Evolutionary conservation across 495 filamentous ascomycete genomes (phyloP), one percentile per base, ranked within the genome.

Genomic region (Clavariopsis aquatica): DNA sequence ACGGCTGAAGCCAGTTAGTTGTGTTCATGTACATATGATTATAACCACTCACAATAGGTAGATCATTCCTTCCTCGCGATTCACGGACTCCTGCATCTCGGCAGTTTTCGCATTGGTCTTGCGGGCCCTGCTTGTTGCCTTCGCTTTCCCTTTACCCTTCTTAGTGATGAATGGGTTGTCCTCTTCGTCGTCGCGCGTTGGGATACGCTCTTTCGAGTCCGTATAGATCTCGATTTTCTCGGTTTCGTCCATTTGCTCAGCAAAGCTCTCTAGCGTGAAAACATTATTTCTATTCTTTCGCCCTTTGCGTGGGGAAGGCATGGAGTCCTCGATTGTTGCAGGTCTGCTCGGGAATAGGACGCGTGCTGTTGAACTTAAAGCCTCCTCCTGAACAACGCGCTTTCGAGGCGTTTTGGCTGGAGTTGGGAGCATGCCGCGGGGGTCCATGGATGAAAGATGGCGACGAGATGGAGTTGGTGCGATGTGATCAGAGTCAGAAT

Each of bases 391-490:
- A 3, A 83, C 77, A 7, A 84, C 84, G 64, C 87, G 85, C 77
- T 89, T 89, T 56, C 84, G 83, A 0, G 94, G 94, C 1, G 93
- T 96, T 76, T 96, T 98, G 52, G 85, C 85, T 12, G 94, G 94
- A 12, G 94, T 98, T 3, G 92, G 93, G 52, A 97, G 82, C 79
- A 90, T 89, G 17, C 63, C 67, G 26, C 46, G 46, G 12, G 70
- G 51, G n/a, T 69, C 68, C 59, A 71, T 43, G 43, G 66, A 34
- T 6, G 53, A 38, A 17, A 64, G 57, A 10, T 51, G 28, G 26
- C 71, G 59, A 7, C 66, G 34, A n/a, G 69, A 29, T 10, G 73
- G 60, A n/a, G 62, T 63, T 24, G 52, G 34, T 0, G 52, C 60
- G 8, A 57, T 38, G 52, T 63, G 53, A 55, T 76, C 73, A 7